Evolutionary conservation across 768 basidiomycete genomes (phyloP), one percentile per base, ranked within the genome.

Genomic region (Phaeolepiota aurea): DNA sequence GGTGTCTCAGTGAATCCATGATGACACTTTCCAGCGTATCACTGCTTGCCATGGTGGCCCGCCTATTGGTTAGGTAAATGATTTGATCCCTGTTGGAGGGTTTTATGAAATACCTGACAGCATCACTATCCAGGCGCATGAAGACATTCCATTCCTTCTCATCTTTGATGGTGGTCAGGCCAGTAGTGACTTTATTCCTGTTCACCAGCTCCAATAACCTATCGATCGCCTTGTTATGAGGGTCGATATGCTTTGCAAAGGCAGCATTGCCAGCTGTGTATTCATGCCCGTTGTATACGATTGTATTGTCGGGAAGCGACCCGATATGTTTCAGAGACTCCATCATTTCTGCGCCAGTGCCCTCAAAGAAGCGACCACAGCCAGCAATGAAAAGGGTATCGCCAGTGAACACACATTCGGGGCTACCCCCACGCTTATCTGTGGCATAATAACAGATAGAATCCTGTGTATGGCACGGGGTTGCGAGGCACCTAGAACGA

Each of bases 101-200:
- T n/a, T n/a, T n/a, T n/a, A n/a, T n/a, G n/a, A n/a, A n/a, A n/a
- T 49, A 89, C 88, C 67, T 66, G 22, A 92, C 76, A 3, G 76
- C 68, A 3, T 69, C 66, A 46, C 65, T 76, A 3, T 70, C 62
- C 9, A 91, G 62, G 13, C 91, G 75, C 89, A 96, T 91, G 60
- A 97, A 97, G 5, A 90, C 80, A 61, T 98, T 98, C 87, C 88
- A 93, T 47, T 78, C 68, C 64, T 91, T 92, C 67, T 98, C 94
- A 49, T 98, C 87, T 0, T 76, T 86, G 37, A 98, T 92, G 0
- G 91, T 96, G 10, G 86, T 84, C 55, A 82, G 64, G 30, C 93
- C 91, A 3, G 84, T 77, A 3, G 85, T 90, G 33, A 77, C 59
- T 41, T 69, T 54, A 52, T 89, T 80, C 34, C 68, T 64, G 38